Evolutionary conservation across 176 grass and related monocot genomes (phyloP), one percentile per base, ranked within the genome.

Genomic region (Typha latifolia): DNA sequence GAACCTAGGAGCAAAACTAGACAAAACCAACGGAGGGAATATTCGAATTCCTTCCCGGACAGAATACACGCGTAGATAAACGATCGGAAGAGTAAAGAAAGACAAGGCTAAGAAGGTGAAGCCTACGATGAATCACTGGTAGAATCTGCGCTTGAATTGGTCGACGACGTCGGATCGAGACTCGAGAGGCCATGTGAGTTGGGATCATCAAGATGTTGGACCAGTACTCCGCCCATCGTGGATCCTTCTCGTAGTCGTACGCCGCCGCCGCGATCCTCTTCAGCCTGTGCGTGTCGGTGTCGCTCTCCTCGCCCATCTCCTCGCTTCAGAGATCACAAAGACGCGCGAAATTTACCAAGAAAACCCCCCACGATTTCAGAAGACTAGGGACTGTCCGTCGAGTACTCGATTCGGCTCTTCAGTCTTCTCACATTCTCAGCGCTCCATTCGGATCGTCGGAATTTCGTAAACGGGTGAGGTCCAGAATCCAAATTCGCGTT

Each of bases 61-160:
- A 43, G 7, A 29, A 43, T 43, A 43, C 37, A 43, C 7, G 8
- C 5, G 2, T 43, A 10, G 2, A 10, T 10, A 43, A 43, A 43
- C 37, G 6, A 43, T 43, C 13, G 27, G 63, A 78, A 59, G 59
- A 6, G 66, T 10, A 16, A 43, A 24, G 21, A 2, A 61, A 70
- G 19, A 32, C 0, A 48, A 1, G 2, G 14, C 3, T 22, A 18
- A 0, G 57, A 48, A 47, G 43, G 12, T 14, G 31, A n/a, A 14
- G 32, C 0, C 56, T 67, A 86, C 80, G 64, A 86, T 75, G 86
- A 76, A 83, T 19, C 77, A 82, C 73, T 68, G 73, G 82, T 86
- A 89, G 82, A 89, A 84, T 80, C 93, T 99, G 94, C 94, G 73
- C 83, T 99, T 99, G 78, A 76, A 82, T 51, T 86, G 74, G 51